These are phyloP conservation scores for Exophiala xenobiotica DNA, from an alignment of 2,329 filamentous ascomycete species.

Conservation along the genomic window DNA sequence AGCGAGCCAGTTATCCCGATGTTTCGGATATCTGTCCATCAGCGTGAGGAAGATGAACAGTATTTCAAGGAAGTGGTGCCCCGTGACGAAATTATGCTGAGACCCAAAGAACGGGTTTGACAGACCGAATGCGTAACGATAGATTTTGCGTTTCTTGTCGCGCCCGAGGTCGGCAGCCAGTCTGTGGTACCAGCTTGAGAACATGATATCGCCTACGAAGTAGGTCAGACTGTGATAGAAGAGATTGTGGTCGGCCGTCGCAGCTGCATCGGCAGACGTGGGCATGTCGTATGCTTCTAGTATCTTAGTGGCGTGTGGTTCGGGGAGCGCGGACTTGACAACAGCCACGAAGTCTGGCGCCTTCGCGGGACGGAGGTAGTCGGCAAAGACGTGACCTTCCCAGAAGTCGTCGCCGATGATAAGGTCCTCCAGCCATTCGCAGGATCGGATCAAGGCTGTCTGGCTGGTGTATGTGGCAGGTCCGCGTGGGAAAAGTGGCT, in stretches of 20 bases:
- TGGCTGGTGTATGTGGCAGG: conserved; percentile 4
- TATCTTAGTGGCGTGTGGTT: conserved; percentile 7
- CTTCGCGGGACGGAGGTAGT: conserved; percentile 36
- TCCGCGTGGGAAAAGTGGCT: conserved; percentile 19
- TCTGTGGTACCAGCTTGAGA: conserved; percentile 20
- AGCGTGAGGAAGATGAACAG: conserved; percentile 29
- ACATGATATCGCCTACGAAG: conserved; percentile 27
- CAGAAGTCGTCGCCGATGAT: conserved; percentile 30
- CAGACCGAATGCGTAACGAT: conserved; percentile 28
- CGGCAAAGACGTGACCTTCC: conserved; percentile 24
- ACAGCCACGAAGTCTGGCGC: conserved; percentile 42
- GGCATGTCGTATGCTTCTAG: conserved; percentile 25
- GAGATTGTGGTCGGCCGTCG: conserved; percentile 17
- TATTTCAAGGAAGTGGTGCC: conserved; percentile 29
- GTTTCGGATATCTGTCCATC: conserved; percentile 24
- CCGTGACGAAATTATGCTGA: conserved; percentile 23
- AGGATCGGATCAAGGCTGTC: conserved; percentile 28
- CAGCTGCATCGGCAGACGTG: conserved; percentile 9
- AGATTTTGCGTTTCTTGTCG: conserved; percentile 21
- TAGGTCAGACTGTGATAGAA: conserved; percentile 26
- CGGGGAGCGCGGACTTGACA: conserved; percentile 32
- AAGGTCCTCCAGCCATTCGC: conserved; percentile 30
- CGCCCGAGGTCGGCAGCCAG: conserved; percentile 24
- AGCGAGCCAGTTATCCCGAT: conserved; percentile 26
- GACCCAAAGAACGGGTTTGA: conserved; percentile 40